Evolutionary conservation across 495 filamentous ascomycete species (phyloP).

Genomic region (Penicillium pancosmium): DNA sequence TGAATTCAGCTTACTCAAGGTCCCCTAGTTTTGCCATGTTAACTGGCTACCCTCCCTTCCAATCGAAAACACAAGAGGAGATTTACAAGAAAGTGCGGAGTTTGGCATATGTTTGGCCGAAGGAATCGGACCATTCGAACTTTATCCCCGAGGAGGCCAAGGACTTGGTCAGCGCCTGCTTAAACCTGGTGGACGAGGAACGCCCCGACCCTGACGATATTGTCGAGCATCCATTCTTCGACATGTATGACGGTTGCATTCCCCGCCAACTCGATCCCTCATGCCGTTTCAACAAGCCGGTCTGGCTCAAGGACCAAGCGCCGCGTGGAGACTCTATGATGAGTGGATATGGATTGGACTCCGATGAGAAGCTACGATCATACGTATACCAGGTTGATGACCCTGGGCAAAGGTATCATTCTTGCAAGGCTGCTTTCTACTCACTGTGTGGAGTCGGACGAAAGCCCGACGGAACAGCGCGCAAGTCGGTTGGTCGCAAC

Average conservation of each 20-base stretch:
- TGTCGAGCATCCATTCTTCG: constrained; percentile 82
- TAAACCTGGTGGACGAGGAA: constrained; percentile 70
- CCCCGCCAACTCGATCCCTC: constrained; percentile 47
- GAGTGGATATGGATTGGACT: constrained; percentile 47
- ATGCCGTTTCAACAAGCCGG: constrained; percentile 45
- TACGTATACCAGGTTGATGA: constrained; percentile 47
- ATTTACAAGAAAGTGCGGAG: constrained; percentile 78
- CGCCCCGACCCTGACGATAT: constrained; percentile 79
- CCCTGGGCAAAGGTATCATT: constrained; percentile 41
- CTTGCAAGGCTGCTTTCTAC: constrained; percentile 51
- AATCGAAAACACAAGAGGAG: constrained; percentile 81
- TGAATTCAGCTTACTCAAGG: not conserved
- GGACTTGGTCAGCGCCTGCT: constrained; percentile 71
- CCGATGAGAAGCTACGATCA: constrained; percentile 44
- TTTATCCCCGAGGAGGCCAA: constrained; percentile 67
- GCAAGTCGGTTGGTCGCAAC: constrained; percentile 45
- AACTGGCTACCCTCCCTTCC: constrained; percentile 85
- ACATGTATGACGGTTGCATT: constrained; percentile 58
- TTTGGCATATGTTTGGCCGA: constrained; percentile 77
- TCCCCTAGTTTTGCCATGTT: constrained; percentile 75
- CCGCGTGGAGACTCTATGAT: constrained; percentile 54
- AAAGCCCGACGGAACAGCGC: constrained; percentile 46
- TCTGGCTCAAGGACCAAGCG: constrained; percentile 45
- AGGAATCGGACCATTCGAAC: constrained; percentile 49
- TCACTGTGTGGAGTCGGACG: constrained; percentile 54